Evolutionary conservation across 2,329 filamentous ascomycete genomes (phyloP), one percentile per base, ranked within the genome.

Genomic region (Plectosphaerella sp.): DNA sequence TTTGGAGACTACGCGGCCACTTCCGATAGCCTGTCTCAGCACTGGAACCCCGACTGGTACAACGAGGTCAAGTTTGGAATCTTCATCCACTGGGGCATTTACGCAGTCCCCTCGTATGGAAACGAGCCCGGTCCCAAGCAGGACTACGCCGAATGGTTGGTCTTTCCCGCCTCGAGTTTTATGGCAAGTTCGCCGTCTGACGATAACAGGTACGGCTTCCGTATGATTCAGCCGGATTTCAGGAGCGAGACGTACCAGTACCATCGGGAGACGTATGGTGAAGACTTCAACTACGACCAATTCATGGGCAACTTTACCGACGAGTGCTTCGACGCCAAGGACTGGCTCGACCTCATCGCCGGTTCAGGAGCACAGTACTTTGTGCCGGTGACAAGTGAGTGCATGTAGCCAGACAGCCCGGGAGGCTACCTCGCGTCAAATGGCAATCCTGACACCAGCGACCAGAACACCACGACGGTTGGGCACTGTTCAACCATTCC

Each of bases 21-120:
- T 3, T 3, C 3, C 3, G 7, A n/a, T 7, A 72, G 66, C 52
- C 61, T 75, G 4, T 63, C 64, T 1, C 62, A 61, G 16, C 72
- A 75, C 46, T 67, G 69, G 59, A 71, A 72, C 14, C 78, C 79
- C 0, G 66, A 71, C 5, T 83, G 80, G 80, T 84, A 74, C 56
- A 70, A 78, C 50, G 69, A 74, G 42, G 75, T 70, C 20, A 84
- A 84, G 52, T 84, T 71, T 54, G 80, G 81, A 1, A 83, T 84
- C 37, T 83, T 84, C 58, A 78, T 83, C 41, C 80, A 83, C 54
- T 83, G 80, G 78, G 80, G 80, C 1, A 67, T 74, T 0, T 84
- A 82, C 56, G 64, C 77, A 0, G 79, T 83, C 1, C 75, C 80
- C 0, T 79, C 74, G 4, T 84, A 79, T 78, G 80, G 80, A 4